Percentiles rank a stretch among this genome's conserved stretches.
Evolutionary conservation across 78 protist species (phyloP).

Genomic region (Dictyostelium capitatum): DNA sequence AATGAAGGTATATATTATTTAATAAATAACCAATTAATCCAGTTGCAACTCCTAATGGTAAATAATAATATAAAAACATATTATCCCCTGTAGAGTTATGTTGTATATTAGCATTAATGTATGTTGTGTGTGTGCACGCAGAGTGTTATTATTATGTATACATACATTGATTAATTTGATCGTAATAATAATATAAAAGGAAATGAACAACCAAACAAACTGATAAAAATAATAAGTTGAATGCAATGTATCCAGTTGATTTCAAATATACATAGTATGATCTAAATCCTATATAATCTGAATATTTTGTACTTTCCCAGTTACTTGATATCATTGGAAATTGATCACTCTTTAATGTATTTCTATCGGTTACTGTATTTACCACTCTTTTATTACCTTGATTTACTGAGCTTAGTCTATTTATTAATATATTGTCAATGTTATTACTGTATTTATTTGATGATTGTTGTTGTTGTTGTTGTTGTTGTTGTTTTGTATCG

Average conservation of each 20-base stretch:
- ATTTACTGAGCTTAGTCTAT: too few relatives aligned
- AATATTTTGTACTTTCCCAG: conserved; percentile 43
- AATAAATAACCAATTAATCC: neutral
- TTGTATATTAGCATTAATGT: neutral
- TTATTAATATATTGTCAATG: too few relatives aligned
- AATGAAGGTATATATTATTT: conserved; percentile 8
- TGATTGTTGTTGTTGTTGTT: too few relatives aligned
- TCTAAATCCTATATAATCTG: conserved; percentile 20
- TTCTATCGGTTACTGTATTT: neutral
- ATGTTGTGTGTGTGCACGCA: neutral
- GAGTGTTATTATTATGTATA: neutral
- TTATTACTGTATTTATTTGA: too few relatives aligned
- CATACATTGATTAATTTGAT: neutral
- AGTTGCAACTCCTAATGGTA: neutral
- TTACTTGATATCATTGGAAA: conserved; percentile 59
- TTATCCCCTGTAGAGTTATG: neutral
- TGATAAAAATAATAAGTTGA: neutral
- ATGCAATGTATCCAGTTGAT: neutral
- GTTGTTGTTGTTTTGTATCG: too few relatives aligned
- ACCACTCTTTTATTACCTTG: too few relatives aligned
- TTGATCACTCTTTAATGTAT: neutral
- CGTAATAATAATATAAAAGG: neutral
- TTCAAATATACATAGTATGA: conserved; percentile 32
- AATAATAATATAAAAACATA: conserved; percentile 2
- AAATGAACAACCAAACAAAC: neutral